Percentiles rank a stretch among this genome's conserved stretches.
phyloP scores from a whole-genome alignment of 345 rosid genomes.

The Cochlearia excelsa region DNA sequence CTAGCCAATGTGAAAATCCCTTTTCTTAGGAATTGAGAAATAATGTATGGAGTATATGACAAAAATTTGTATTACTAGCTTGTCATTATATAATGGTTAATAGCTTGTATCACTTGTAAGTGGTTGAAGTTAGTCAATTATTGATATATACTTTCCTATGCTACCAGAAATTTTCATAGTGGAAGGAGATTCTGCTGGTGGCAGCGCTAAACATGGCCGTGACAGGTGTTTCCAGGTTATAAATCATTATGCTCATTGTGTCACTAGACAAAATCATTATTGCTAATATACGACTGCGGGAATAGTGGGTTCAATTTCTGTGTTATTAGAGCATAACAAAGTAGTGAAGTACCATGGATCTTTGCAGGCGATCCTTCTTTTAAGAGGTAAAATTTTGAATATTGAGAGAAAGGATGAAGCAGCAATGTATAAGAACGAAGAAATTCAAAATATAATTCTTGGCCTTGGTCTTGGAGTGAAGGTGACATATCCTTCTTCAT shows the following conservation, averaged over 20 bases:
- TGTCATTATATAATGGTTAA: background rate
- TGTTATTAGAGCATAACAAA: too few relatives aligned
- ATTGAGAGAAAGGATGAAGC: conserved; percentile 94
- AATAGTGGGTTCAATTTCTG: too few relatives aligned
- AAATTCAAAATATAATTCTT: conserved; percentile 91
- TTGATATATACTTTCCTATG: conserved; percentile 8
- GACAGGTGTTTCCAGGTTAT: conserved; percentile 93
- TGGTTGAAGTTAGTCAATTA: background rate
- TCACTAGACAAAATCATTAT: background rate
- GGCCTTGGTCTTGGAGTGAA: conserved; percentile 97
- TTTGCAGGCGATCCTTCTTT: conserved; percentile 90
- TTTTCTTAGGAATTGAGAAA: too few relatives aligned
- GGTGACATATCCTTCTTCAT: conserved; percentile 41
- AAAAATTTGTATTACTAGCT: background rate
- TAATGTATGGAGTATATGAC: too few relatives aligned
- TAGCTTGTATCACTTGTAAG: conserved; percentile 11
- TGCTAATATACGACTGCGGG: too few relatives aligned
- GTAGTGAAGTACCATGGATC: conserved; percentile 10
- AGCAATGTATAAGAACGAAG: conserved; percentile 97
- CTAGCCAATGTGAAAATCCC: too few relatives aligned
- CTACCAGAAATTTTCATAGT: conserved; percentile 86
- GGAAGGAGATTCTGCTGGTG: conserved; percentile 99
- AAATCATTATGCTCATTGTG: background rate
- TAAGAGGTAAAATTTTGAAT: conserved; percentile 94
- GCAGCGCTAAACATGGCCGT: conserved; percentile 99